Conservation (phyloP, 2,329 filamentous ascomycete genomes). For the Teratosphaeria pseudoeucalypti region DNA sequence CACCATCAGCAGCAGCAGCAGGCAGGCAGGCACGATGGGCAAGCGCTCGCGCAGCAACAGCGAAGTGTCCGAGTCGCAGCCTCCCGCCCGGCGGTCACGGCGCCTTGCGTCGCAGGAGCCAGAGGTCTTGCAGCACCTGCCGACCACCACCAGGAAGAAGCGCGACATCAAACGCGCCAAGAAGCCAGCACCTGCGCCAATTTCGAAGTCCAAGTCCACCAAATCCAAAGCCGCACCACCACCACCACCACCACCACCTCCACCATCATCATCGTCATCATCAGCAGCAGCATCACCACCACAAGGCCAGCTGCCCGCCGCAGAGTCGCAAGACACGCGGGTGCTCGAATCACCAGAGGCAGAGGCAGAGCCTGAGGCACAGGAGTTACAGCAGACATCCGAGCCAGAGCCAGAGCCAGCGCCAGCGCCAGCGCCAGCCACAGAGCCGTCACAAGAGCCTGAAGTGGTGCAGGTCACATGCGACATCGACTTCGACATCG, state of each 20-base stretch:
- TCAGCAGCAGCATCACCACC: neutral
- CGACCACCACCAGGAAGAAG: neutral
- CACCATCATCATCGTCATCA: neutral
- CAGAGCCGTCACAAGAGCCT: neutral
- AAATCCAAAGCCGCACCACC: neutral
- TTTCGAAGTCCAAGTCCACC: neutral
- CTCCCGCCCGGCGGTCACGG: neutral
- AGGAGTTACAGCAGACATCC: neutral
- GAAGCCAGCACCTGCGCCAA: neutral
- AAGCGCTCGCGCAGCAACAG: neutral
- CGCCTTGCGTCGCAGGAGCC: conserved; percentile 1
- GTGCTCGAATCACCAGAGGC: neutral
- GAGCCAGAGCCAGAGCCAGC: neutral
- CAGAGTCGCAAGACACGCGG: neutral
- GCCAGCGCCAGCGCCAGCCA: neutral
- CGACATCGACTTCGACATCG: neutral
- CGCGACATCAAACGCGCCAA: neutral
- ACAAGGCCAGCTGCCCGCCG: neutral
- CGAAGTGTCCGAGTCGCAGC: neutral
- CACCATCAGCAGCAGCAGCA: neutral
- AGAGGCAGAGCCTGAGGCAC: neutral
- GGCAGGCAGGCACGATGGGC: neutral
- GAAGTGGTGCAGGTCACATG: neutral
- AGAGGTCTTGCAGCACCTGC: neutral
- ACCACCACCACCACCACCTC: neutral